Conservation (phyloP, 768 basidiomycete genomes). For the Coprinellus micaceus region DNA sequence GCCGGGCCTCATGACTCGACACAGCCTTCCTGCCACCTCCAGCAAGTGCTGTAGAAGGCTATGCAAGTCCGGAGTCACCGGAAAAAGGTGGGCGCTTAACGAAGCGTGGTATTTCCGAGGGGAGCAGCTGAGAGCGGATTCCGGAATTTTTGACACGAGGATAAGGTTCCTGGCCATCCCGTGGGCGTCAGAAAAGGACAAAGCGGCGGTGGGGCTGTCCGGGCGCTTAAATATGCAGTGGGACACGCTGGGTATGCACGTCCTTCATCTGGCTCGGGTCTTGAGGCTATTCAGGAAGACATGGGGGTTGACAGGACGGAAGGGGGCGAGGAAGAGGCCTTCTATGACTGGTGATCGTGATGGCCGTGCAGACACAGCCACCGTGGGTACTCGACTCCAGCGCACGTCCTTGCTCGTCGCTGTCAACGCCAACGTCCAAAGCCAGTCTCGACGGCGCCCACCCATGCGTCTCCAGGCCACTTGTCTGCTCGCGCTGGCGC, state of each 20-base stretch:
- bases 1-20: constrained; percentile 1
- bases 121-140: neutral
- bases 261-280: neutral
- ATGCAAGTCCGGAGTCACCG: constrained; percentile 3
- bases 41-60: constrained; percentile 7
- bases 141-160: neutral
- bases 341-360: neutral
- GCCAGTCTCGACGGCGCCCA: constrained; percentile 23
- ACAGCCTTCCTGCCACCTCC: constrained; percentile 5
- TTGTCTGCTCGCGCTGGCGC: constrained; percentile 22
- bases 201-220: too few relatives aligned
- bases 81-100: constrained; percentile 1
- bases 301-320: neutral
- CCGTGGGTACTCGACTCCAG: neutral
- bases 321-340: neutral
- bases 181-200: too few relatives aligned
- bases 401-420: neutral
- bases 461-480: constrained; percentile 7
- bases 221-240: too few relatives aligned
- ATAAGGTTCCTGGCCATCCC: too few relatives aligned
- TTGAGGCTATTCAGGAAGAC: neutral
- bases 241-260: too few relatives aligned
- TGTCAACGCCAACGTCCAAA: neutral
- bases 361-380: constrained; percentile 2
- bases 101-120: neutral